Percentiles rank a stretch among this genome's conserved stretches.
Conservation (phyloP, 2,329 filamentous ascomycete species). For the Epichloe aotearoae region DNA sequence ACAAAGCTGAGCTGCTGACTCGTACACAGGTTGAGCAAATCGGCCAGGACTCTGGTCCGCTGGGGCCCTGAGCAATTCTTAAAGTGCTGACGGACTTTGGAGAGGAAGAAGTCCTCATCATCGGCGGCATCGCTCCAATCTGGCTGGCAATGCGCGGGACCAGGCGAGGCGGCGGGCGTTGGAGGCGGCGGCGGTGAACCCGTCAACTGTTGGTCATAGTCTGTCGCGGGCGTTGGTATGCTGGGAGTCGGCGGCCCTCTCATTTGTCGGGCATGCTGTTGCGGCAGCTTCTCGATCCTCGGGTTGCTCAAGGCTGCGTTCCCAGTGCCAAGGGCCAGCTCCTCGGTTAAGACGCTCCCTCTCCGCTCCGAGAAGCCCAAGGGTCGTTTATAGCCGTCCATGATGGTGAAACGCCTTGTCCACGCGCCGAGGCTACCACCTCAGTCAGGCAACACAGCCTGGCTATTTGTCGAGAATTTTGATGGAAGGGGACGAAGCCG, state of each 20-base stretch:
- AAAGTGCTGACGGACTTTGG: constrained; percentile 70
- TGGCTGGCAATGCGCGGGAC: constrained; percentile 45
- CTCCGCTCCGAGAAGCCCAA: constrained; percentile 49
- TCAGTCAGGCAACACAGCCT: not conserved
- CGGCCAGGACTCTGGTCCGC: constrained; percentile 69
- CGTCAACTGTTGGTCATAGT: constrained; percentile 48
- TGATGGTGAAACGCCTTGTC: constrained; percentile 7
- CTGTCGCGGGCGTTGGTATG: constrained; percentile 50
- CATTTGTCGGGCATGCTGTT: constrained; percentile 25
- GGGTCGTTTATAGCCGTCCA: constrained; percentile 29
- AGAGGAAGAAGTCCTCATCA: constrained; percentile 70
- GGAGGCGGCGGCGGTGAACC: constrained; percentile 51
- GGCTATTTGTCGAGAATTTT: not conserved
- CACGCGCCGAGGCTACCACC: not conserved
- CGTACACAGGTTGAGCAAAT: constrained; percentile 85
- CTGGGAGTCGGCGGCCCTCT: constrained; percentile 52
- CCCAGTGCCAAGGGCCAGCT: constrained; percentile 40
- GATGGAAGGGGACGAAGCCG: not conserved
- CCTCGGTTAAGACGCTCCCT: constrained; percentile 44
- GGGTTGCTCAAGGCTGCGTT: constrained; percentile 28
- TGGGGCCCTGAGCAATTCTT: constrained; percentile 62
- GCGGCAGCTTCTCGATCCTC: constrained; percentile 36
- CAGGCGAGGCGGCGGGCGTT: constrained; percentile 52
- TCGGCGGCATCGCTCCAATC: constrained; percentile 70
- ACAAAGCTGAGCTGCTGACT: constrained; percentile 93